These are phyloP conservation scores for Podospora comata DNA, from an alignment of 495 filamentous ascomycete species.

Conservation along the genomic window DNA sequence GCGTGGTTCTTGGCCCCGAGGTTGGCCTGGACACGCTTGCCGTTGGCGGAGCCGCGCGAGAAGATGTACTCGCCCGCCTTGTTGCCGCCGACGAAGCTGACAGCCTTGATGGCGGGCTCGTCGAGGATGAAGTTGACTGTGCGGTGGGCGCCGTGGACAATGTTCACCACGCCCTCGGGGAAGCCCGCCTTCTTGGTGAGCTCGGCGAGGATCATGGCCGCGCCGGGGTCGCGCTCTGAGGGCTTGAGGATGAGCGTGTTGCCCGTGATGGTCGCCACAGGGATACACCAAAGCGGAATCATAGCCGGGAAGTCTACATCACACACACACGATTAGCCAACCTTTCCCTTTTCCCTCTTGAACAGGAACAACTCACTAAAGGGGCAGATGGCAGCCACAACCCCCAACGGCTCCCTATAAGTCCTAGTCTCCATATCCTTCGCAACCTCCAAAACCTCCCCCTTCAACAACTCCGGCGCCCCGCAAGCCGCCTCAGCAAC, in stretches of 20 bases:
- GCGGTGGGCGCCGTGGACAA: slow-evolving; percentile 85
- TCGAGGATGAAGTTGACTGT: slow-evolving; percentile 98
- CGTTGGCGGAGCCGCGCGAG: slow-evolving; percentile 84
- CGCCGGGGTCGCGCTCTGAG: slow-evolving; percentile 96
- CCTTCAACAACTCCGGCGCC: slow-evolving; percentile 89
- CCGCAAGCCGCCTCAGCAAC: slow-evolving; percentile 95
- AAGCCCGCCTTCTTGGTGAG: slow-evolving; percentile 88
- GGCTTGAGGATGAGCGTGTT: slow-evolving; percentile 96
- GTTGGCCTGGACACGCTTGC: slow-evolving; percentile 93
- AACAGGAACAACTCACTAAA: slow-evolving; percentile 73
- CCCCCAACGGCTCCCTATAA: slow-evolving; percentile 88
- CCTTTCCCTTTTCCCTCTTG: background rate
- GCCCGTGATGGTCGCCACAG: slow-evolving; percentile 88
- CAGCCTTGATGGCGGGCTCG: slow-evolving; percentile 94
- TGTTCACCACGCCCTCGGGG: slow-evolving; percentile 89
- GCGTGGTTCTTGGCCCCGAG: slow-evolving; percentile 98
- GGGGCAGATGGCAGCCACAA: slow-evolving; percentile 95
- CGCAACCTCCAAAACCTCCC: slow-evolving; percentile 92
- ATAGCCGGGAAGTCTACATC: slow-evolving; percentile 91
- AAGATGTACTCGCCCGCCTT: slow-evolving; percentile 98
- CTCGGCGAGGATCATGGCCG: slow-evolving; percentile 96
- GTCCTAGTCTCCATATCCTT: slow-evolving; percentile 99
- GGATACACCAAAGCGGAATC: slow-evolving; percentile 98
- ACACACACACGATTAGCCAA: slow-evolving; percentile 20
- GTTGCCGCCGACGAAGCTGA: slow-evolving; percentile 96